Evolutionary conservation across 2,329 filamentous ascomycete species (phyloP), one percentile per base, ranked within the genome.

Genomic region (Myriosclerotinia duriaeana): DNA sequence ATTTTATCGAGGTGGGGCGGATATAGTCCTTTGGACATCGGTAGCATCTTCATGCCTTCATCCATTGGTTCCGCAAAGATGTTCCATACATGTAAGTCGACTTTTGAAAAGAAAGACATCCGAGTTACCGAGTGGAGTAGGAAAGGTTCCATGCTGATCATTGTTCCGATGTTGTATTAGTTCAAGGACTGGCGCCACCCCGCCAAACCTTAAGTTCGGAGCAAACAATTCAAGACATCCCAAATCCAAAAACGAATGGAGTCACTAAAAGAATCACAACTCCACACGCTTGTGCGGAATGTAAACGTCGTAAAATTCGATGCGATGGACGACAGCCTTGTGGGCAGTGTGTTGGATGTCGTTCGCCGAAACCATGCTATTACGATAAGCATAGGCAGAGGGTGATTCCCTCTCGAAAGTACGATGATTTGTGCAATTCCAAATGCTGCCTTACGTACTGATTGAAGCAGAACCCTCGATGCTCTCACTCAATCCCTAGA

Each of bases 291-390:
- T 92, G 89, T 76, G 87, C 89, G 58, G 89, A 91, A 73, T 92
- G 91, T 79, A 88, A 92, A 75, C 84, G 91, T 71, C 85, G 91
- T 69, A 95, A 94, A 78, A 94, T 94, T 42, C 88, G 91, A 70
- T 95, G 91, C 75, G 90, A 93, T 79, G 91, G 91, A 65, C 85
- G 89, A 71, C 89, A 92, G 74, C 91, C 91, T 14, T 95, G 91
- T 75, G 89, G 90, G 48, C 91, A 93, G 76, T 95, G 91, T 76
- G 84, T 91, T 67, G 93, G 90, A 77, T 93, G 92, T 76, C 87
- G 91, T 66, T 90, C 91, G 69, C 89, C 90, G 5, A 91, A 93
- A 76, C 83, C 87, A 65, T 94, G 91, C 76, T 88, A 89, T 73
- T 94, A 94, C 77, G 89, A 92, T 71, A 92, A 93, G 78, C 90